phyloP scores from a whole-genome alignment of 208 protist species.

The Acanthamoeba lenticulata region DNA sequence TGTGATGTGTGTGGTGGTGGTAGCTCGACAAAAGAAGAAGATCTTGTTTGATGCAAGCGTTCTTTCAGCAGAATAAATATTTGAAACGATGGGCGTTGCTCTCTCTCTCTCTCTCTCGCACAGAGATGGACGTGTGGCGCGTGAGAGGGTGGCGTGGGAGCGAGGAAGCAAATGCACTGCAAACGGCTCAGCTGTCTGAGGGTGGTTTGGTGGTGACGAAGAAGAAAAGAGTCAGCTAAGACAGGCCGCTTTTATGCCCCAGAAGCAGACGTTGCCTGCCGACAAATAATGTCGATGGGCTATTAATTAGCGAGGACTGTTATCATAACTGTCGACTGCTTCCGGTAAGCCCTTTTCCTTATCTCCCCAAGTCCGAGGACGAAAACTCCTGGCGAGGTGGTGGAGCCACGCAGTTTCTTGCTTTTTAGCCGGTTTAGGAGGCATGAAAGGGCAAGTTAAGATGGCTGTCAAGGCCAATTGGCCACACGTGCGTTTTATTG shows the following conservation, averaged over 20 bases:
- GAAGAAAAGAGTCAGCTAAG: not conserved
- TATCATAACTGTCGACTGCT: not conserved
- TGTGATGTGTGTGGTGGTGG: not conserved
- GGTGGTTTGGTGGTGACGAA: not conserved
- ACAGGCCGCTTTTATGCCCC: not conserved
- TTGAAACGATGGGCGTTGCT: not conserved
- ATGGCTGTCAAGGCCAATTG: not conserved
- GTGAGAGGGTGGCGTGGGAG: not conserved
- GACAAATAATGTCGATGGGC: not conserved
- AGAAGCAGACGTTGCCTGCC: not conserved
- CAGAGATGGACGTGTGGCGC: not conserved
- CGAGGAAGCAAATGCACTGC: not conserved
- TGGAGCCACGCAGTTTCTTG: not conserved
- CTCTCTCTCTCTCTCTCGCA: no score
- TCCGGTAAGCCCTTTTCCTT: not conserved
- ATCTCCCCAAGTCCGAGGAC: not conserved
- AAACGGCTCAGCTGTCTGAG: not conserved
- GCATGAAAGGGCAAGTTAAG: not conserved
- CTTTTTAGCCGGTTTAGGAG: not conserved
- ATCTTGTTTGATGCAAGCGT: not conserved
- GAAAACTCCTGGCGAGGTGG: not conserved
- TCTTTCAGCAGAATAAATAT: not conserved
- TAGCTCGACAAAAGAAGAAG: not conserved
- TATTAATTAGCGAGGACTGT: constrained; percentile 20
- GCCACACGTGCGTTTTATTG: not conserved